A percentile compares a stretch with the other conserved stretches of the same genome.
Evolutionary conservation across 768 basidiomycete species (phyloP).

Genomic region (Amanita pseudoporphyria): DNA sequence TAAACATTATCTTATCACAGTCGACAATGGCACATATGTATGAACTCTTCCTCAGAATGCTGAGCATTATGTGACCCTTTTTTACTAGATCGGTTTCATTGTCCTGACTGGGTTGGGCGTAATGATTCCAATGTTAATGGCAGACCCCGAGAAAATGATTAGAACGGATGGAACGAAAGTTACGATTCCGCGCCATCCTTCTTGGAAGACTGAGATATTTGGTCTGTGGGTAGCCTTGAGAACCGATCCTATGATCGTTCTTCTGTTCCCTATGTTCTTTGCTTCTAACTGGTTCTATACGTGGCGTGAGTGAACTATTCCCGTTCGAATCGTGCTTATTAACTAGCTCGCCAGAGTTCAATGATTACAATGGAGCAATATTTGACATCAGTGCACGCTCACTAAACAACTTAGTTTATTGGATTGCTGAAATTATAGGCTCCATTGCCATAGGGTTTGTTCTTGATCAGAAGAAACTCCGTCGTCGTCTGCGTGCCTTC

Average conservation of each 20-base stretch:
- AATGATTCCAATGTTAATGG: constrained; percentile 58
- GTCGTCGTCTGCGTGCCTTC: constrained; percentile 64
- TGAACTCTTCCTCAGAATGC: constrained; percentile 15
- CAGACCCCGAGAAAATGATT: constrained; percentile 60
- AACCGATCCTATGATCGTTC: constrained; percentile 61
- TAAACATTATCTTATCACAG: constrained; percentile 19
- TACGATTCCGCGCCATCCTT: constrained; percentile 50
- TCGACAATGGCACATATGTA: constrained; percentile 70
- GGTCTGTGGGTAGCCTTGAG: constrained; percentile 59
- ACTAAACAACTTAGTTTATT: constrained; percentile 73
- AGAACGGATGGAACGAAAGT: constrained; percentile 71
- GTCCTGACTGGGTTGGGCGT: constrained; percentile 64
- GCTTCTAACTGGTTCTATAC: constrained; percentile 83
- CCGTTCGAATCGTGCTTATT: neutral
- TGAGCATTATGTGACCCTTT: constrained; percentile 2
- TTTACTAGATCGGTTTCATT: constrained; percentile 62
- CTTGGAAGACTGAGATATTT: constrained; percentile 68
- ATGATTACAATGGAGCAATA: constrained; percentile 68
- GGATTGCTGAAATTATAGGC: constrained; percentile 71
- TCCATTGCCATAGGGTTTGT: constrained; percentile 61
- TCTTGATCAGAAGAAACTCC: constrained; percentile 46
- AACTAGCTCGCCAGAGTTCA: constrained; percentile 44
- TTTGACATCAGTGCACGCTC: constrained; percentile 75
- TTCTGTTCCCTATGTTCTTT: constrained; percentile 82
- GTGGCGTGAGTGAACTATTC: constrained; percentile 48